Evolutionary conservation across 2,329 filamentous ascomycete genomes (phyloP), one percentile per base, ranked within the genome.

Genomic region (Chaetomium sp.): DNA sequence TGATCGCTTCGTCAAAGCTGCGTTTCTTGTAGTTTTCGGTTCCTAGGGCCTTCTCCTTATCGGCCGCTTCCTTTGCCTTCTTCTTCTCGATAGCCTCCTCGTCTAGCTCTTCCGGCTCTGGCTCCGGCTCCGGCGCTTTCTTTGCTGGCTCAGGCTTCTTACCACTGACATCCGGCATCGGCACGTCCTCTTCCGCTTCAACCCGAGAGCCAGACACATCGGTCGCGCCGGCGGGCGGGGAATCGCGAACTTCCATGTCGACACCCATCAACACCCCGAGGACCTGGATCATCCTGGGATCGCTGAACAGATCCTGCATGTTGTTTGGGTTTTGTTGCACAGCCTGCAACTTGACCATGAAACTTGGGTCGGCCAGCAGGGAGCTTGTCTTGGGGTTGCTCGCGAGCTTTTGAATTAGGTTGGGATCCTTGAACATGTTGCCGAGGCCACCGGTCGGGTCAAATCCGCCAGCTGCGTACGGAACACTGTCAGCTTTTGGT

Each of bases 1-100:
- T 84, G 66, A 99, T 96, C 50, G 94, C 94, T 68, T 88, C 85
- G 66, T 97, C 94, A 64, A 99, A 96, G 69, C 96, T 86, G 64
- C 90, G 87, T 82, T 97, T 97, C 86, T 99, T 99, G 81, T 99
- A 99, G 71, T 87, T 86, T 65, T 94, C 90, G 11, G 92, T 99
- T 56, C 94, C 94, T 55, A 95, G 78, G 35, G 86, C 88, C 83
- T 99, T 99, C 75, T 96, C 88, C 70, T 91, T 89, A 66, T 99
- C 94, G 45, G 91, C 94, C 61, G 88, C 89, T 67, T 87, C 89
- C 78, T 97, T 95, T 42, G 90, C 89, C 78, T 94, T 89, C 75
- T 88, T 88, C 74, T 91, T 91, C 59, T 88, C 88, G 54, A 84
- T 70, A 0, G 86, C 81, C 71, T 97, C 94, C 67, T 96, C 91